Percentiles rank a stretch among this genome's conserved stretches.
Conservation (phyloP, 139 green algal species). For the Pedinophyceae sp. region DNA sequence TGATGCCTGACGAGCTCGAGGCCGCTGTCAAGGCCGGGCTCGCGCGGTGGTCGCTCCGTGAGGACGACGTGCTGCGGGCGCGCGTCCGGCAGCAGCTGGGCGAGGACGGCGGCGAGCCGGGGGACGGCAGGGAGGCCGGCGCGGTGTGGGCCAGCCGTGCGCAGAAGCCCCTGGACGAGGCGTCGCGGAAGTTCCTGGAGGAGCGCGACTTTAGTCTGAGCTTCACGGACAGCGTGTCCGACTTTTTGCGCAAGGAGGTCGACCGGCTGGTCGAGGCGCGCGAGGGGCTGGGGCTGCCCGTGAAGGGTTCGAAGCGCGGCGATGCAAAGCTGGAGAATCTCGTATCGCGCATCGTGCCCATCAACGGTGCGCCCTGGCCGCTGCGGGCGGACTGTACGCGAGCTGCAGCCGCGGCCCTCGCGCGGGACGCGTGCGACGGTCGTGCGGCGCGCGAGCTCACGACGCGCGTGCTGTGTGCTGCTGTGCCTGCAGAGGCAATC, state of each 20-base stretch:
- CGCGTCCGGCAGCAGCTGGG: not conserved
- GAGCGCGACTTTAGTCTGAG: not conserved
- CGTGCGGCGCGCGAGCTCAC: no score
- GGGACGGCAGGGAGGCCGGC: not conserved
- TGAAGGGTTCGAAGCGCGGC: conserved; percentile 4
- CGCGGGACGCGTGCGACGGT: no score
- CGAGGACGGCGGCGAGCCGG: not conserved
- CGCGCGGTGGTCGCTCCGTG: conserved; percentile 9
- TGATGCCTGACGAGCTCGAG: conserved; percentile 29
- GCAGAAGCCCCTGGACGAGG: not conserved
- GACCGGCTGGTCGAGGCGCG: conserved; percentile 15
- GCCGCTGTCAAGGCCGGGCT: conserved; percentile 16
- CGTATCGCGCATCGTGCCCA: no score
- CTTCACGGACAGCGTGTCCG: not conserved
- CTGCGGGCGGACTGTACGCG: no score
- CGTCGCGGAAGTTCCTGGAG: not conserved
- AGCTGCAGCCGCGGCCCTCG: no score
- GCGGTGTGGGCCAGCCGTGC: not conserved
- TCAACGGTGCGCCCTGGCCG: no score
- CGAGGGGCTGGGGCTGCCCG: conserved; percentile 28
- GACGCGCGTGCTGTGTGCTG: no score
- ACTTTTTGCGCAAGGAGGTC: not conserved
- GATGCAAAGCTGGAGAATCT: no score
- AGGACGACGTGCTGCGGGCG: no score
- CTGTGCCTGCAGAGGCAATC: no score